Evolutionary conservation across 1,284 basidiomycete species (phyloP).

Genomic region (Trichosporon coremiiforme): DNA sequence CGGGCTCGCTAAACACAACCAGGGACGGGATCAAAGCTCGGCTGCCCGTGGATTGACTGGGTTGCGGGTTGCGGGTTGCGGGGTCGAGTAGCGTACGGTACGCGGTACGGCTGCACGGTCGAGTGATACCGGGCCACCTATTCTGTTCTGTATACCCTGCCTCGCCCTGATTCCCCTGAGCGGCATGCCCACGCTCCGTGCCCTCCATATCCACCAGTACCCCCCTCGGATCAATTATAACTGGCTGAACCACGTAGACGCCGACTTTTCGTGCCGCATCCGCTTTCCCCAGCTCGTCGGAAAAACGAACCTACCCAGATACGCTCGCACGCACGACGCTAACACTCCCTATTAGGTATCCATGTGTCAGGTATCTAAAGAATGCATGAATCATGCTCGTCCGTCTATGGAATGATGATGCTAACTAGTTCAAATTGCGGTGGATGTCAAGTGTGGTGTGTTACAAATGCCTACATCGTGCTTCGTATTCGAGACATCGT

Average conservation of each 20-base stretch:
- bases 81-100: background rate
- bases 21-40: constrained; percentile 19
- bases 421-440: background rate
- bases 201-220: no score
- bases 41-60: background rate
- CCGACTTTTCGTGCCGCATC: background rate
- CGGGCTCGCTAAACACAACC: constrained; percentile 10
- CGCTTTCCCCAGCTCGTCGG: background rate
- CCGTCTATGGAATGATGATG: background rate
- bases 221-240: constrained; percentile 17
- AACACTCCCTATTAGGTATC: no score
- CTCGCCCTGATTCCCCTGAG: background rate
- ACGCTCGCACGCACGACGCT: background rate
- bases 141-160: no score
- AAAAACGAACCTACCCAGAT: background rate
- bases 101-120: background rate
- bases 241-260: constrained; percentile 18
- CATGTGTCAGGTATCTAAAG: constrained; percentile 4
- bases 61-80: background rate
- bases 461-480: background rate
- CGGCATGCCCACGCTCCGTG: constrained; percentile 6
- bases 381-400: background rate
- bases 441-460: background rate
- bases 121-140: constrained; percentile 15
- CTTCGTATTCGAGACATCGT: background rate